phyloP scores from a whole-genome alignment of 2,329 filamentous ascomycete species.

The Thielaviopsis euricoi region DNA sequence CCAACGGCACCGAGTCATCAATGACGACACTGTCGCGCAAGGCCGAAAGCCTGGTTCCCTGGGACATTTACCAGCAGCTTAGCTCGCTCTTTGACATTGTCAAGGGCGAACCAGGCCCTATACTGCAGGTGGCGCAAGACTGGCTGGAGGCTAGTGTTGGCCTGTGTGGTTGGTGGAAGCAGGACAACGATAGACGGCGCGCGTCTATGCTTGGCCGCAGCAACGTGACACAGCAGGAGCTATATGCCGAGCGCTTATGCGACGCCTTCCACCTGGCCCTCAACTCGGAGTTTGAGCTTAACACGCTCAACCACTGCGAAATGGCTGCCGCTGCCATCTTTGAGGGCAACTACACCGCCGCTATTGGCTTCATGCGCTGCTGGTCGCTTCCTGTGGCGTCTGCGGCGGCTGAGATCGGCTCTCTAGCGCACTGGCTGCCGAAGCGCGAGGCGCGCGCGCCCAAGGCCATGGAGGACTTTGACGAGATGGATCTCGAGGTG shows the following conservation, averaged over 20 bases:
- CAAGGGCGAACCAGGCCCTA: slow-evolving; percentile 57
- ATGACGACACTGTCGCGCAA: slow-evolving; percentile 53
- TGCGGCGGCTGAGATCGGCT: slow-evolving; percentile 68
- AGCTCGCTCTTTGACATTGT: slow-evolving; percentile 66
- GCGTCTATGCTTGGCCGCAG: slow-evolving; percentile 17
- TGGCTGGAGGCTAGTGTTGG: slow-evolving; percentile 83
- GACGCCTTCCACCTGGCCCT: slow-evolving; percentile 54
- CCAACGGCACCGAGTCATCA: slow-evolving; percentile 26
- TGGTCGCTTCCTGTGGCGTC: slow-evolving; percentile 72
- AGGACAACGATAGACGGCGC: slow-evolving; percentile 53
- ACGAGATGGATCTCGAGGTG: slow-evolving; percentile 72
- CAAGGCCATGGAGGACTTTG: slow-evolving; percentile 19
- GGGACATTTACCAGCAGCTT: slow-evolving; percentile 76
- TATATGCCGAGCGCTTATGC: slow-evolving; percentile 59
- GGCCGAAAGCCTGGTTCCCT: slow-evolving; percentile 75
- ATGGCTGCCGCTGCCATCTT: slow-evolving; percentile 69
- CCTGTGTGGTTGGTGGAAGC: slow-evolving; percentile 84
- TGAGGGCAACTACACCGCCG: slow-evolving; percentile 64
- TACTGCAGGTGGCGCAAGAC: slow-evolving; percentile 64
- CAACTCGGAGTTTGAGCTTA: slow-evolving; percentile 57
- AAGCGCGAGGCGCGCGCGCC: slow-evolving; percentile 42
- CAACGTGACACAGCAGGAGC: slow-evolving; percentile 22
- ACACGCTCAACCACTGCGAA: slow-evolving; percentile 59
- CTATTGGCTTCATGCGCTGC: slow-evolving; percentile 54
- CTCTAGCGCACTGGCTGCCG: slow-evolving; percentile 69